Base-by-base conservation (phyloP, 208 protist species). In the Kentomonas sorsogonicus region DNA sequence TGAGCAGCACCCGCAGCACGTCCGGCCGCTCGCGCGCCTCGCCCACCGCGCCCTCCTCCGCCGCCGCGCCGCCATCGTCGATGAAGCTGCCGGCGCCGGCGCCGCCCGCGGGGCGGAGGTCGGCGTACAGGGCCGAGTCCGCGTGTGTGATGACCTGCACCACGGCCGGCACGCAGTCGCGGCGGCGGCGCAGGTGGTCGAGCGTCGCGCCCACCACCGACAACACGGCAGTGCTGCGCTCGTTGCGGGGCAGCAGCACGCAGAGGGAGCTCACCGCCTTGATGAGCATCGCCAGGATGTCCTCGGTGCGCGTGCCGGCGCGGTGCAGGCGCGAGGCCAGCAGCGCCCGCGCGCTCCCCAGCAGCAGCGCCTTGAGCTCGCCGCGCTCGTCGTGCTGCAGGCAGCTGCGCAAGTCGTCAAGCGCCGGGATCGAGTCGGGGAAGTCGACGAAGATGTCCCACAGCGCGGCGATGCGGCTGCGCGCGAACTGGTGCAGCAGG, bases 391-490 rank as follows among this genome's bases (percentile, higher is more conserved):
- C 48, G 2, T 53, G 54, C 59, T 79, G 72, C 51, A 94, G 58
- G 50, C 88, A 94, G 52, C 76, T 74, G 6, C 75, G 82, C 50
- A 94, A 57, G 59, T 94, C 88, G 50, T 84, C 74, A 18, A 94
- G 45, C 2, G 85, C 81, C 0, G 83, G 79, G 41, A 72, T 63
- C 10, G 84, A 92, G 63, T 89, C 82, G 5, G 88, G 88, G 66
- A 84, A 94, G 53, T 92, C 88, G 15, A 87, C 83, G n/a, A 94
- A 48, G 26, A 91, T 82, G 59, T 91, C 80, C 79, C 82, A 94
- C 50, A 94, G 86, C 50, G 52, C 64, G 5, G 57, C 66, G 23
- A 92, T 80, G 30, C 84, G 83, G 40, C 66, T 68, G 15, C 81
- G 66, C 7, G 77, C 76, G 54, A 81, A 89, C 44, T 51, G 63